phyloP scores from a whole-genome alignment of 2,329 filamentous ascomycete species.

The Phialophora chinensis region DNA sequence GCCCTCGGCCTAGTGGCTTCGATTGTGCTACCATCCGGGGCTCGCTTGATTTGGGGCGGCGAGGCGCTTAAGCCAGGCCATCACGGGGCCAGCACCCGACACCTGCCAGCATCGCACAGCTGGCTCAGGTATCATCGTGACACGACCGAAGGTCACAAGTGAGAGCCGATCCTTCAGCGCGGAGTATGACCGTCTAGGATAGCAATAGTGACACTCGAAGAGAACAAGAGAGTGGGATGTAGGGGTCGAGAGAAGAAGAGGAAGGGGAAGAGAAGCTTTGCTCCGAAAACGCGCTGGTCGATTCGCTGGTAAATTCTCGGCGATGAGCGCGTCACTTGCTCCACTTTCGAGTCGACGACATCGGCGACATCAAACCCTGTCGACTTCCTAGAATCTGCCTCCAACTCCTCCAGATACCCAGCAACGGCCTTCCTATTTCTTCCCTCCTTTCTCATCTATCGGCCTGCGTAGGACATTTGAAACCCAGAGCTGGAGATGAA shows the following conservation, averaged over 20 bases:
- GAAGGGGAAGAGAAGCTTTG: neutral
- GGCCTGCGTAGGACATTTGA: no score
- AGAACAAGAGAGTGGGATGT: neutral
- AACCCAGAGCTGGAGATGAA: neutral
- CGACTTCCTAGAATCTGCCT: neutral
- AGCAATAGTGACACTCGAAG: conserved; percentile 1
- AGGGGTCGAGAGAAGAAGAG: neutral
- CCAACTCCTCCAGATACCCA: neutral
- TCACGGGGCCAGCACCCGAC: conserved; percentile 28
- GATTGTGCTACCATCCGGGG: conserved; percentile 10
- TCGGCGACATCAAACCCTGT: neutral
- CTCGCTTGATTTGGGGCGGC: neutral
- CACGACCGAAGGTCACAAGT: conserved; percentile 11
- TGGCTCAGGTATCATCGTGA: conserved; percentile 22
- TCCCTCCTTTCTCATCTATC: neutral
- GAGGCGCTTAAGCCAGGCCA: conserved; percentile 33
- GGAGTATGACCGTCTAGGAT: neutral
- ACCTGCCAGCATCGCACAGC: neutral
- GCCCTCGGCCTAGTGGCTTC: conserved; percentile 5
- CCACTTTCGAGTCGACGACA: neutral
- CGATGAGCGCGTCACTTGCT: conserved; percentile 1
- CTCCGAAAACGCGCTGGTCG: neutral
- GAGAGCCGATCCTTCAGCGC: neutral
- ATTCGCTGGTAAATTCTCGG: neutral
- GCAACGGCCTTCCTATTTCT: neutral